A percentile compares a stretch with the other conserved stretches of the same genome.
These are phyloP conservation scores for Diacronema lutheri DNA, from an alignment of 78 protist species.

Conservation along the genomic window DNA sequence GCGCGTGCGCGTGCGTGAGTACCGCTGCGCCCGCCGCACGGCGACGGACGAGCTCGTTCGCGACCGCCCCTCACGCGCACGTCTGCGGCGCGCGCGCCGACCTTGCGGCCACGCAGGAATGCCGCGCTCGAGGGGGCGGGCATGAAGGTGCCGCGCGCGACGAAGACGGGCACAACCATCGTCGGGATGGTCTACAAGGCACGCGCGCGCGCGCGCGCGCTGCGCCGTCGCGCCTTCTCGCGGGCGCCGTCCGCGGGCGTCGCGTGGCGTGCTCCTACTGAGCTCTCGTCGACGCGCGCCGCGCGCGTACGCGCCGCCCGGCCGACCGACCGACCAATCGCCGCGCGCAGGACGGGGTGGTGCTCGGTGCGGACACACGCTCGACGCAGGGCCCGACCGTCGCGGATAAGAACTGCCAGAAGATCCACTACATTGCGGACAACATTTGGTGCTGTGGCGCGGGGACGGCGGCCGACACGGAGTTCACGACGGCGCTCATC, in stretches of 20 bases:
- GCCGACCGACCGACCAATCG: no score
- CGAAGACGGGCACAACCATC: slow-evolving; percentile 99
- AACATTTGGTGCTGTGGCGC: slow-evolving; percentile 99
- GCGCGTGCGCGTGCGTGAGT: no score
- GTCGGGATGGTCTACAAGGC: slow-evolving; percentile 88
- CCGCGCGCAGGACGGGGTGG: slow-evolving; percentile 82
- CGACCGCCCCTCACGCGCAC: no score
- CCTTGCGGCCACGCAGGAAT: background rate
- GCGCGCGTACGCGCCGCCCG: background rate
- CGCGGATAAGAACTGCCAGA: slow-evolving; percentile 97
- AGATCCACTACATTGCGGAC: slow-evolving; percentile 97
- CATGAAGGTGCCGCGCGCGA: slow-evolving; percentile 59
- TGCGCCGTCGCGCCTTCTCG: background rate
- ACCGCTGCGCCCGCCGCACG: no score
- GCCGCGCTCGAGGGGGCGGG: slow-evolving; percentile 25
- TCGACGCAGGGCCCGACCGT: slow-evolving; percentile 96
- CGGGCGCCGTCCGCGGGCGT: background rate
- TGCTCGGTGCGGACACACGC: slow-evolving; percentile 98
- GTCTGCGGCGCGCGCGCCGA: no score
- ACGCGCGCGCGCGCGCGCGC: background rate
- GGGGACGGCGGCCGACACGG: slow-evolving; percentile 99
- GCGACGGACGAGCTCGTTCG: no score
- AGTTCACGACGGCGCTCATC: slow-evolving; percentile 56
- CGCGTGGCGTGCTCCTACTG: background rate
- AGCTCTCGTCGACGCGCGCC: background rate